Base-by-base conservation (phyloP, 192 early-diverging fungal species). In the Coemansia umbellata region DNA sequence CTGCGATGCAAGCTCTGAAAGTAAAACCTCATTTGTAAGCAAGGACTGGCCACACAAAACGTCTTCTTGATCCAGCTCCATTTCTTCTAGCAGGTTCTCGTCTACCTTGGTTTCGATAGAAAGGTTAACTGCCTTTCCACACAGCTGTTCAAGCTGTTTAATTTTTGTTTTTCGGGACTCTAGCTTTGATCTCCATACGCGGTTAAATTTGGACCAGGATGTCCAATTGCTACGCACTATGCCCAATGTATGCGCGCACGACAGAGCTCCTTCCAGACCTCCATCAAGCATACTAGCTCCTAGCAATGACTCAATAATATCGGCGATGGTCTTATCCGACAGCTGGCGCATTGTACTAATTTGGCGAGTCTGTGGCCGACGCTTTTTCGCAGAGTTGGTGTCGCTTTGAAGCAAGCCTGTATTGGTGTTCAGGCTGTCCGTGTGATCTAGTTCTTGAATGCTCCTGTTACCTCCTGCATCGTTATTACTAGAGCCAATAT, bases 291-390 rank as follows among this genome's bases (percentile, higher is more conserved):
- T 84, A 0, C 87, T 78, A 0, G 87, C 93, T 0, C 92, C 93
- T 15, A 96, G 60, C 5, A 88, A 69, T 0, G 93, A 84, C 59
- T 96, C 93, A 1, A 96, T 78, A 28, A 87, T 65, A 74, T 96
- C 93, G 0, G 93, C 93, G 24, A 92, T 59, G 0, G 85, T 84
- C 42, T 96, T 96, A 50, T 91, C 85, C 4, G 87, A 87, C n/a
- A 94, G 73, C 32, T 42, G 24, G 10, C 55, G 58, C 17, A 15
- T 23, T n/a, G 49, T 64, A 17, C n/a, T 27, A 23, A 53, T 14
- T 8, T 19, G 41, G 17, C 30, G 35, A 5, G 30, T 37, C 11
- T 14, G 30, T 19, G 35, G 43, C 33, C 54, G 26, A 11, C 8
- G 21, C 17, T 4, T 31, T 3, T 24, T 6, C 28, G 9, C 2